These are phyloP conservation scores for Aureobasidium melanogenum DNA, from an alignment of 2,329 filamentous ascomycete species.

Conservation along the genomic window DNA sequence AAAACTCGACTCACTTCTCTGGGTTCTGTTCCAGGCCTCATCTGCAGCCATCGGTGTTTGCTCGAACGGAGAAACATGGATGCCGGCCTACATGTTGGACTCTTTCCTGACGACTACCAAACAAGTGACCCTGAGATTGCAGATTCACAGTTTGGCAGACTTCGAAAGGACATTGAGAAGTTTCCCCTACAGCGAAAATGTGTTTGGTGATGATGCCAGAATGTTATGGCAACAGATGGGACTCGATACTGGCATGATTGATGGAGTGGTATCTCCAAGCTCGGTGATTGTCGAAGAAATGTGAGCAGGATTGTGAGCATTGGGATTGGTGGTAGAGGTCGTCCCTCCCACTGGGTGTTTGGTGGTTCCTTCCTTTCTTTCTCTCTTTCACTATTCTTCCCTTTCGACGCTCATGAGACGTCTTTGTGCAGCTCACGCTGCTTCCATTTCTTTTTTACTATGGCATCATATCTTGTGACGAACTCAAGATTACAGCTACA, in stretches of 20 bases:
- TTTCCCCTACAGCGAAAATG: slow-evolving; percentile 5
- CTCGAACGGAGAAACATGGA: slow-evolving; percentile 1
- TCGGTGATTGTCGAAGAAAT: neutral
- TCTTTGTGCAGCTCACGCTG: neutral
- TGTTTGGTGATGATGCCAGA: slow-evolving; percentile 2
- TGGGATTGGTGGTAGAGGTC: neutral
- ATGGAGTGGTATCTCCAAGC: neutral
- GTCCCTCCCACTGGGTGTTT: neutral
- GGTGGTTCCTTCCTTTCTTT: neutral
- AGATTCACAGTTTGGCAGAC: neutral
- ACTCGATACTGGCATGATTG: neutral
- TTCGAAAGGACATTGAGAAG: neutral
- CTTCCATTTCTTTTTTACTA: no score
- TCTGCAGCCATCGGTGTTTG: slow-evolving; percentile 5
- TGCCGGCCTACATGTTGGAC: slow-evolving; percentile 5
- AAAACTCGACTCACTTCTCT: neutral
- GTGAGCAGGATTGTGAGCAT: neutral
- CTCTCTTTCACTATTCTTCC: neutral
- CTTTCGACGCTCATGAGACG: neutral
- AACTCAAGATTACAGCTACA: neutral
- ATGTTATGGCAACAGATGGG: neutral
- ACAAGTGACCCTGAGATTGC: neutral
- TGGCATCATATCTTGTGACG: neutral
- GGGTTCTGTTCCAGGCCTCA: slow-evolving; percentile 5
- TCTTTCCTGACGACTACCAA: neutral